A percentile compares a stretch with the other conserved stretches of the same genome.
Evolutionary conservation across 805 yeast genomes (phyloP).

Genomic region (Saccharomycopsis sp.): DNA sequence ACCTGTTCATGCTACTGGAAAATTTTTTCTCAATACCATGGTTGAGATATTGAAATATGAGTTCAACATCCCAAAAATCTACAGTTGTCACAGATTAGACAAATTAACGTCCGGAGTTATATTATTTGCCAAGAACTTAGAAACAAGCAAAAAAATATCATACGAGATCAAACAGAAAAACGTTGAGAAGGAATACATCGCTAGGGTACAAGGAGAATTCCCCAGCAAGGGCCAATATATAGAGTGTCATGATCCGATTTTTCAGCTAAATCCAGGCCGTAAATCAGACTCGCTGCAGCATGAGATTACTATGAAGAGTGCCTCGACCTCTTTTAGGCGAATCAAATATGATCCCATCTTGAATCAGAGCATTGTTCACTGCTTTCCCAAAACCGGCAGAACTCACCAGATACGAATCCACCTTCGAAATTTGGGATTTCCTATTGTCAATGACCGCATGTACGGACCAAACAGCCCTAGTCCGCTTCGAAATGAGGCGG

Average conservation of each 20-base stretch:
- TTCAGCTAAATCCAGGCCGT: conserved; percentile 54
- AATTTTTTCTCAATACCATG: conserved; percentile 66
- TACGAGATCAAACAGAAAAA: conserved; percentile 57
- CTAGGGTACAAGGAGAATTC: conserved; percentile 82
- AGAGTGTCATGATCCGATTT: conserved; percentile 52
- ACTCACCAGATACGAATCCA: conserved; percentile 96
- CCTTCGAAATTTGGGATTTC: conserved; percentile 79
- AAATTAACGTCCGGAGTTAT: conserved; percentile 86
- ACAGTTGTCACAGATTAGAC: conserved; percentile 35
- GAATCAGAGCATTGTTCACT: conserved; percentile 59
- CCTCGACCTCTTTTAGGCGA: conserved; percentile 63
- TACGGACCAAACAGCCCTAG: conserved; percentile 31
- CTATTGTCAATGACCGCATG: conserved; percentile 89
- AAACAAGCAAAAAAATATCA: conserved; percentile 68
- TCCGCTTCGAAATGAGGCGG: conserved; percentile 7
- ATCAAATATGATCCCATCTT: conserved; percentile 62
- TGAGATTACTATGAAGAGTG: conserved; percentile 48
- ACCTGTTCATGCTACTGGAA: conserved; percentile 94
- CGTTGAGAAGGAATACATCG: conserved; percentile 76
- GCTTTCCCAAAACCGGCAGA: conserved; percentile 86
- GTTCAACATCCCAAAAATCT: conserved; percentile 43
- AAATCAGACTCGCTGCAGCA: conserved; percentile 20
- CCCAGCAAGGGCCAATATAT: conserved; percentile 44
- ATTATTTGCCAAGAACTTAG: conserved; percentile 78
- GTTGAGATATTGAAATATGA: conserved; percentile 75